A percentile compares a stretch with the other conserved stretches of the same genome.
These are phyloP conservation scores for Pichia ethanolica DNA, from an alignment of 805 yeast species.

Conservation along the genomic window DNA sequence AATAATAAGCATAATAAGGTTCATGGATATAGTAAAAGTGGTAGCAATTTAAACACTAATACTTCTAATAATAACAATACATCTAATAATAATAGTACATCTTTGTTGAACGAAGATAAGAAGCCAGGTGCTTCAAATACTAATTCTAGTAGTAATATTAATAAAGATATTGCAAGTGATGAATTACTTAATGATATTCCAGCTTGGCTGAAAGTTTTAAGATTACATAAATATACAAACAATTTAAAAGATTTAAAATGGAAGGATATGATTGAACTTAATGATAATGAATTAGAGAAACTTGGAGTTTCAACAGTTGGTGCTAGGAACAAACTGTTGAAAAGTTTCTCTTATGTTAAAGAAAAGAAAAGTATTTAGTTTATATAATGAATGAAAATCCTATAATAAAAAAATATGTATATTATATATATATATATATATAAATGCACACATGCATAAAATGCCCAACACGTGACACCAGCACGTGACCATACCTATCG, in stretches of 20 bases:
- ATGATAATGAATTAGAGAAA: conserved; percentile 60
- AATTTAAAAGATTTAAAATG: conserved; percentile 69
- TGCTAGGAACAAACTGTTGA: conserved; percentile 86
- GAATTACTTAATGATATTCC: conserved; percentile 71
- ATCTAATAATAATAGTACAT: not conserved
- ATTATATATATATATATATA: too few species aligned
- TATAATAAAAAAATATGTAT: too few species aligned
- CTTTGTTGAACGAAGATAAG: not conserved
- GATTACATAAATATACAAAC: conserved; percentile 92
- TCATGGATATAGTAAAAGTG: not conserved
- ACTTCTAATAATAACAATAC: too few species aligned
- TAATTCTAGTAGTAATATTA: not conserved
- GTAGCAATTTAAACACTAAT: not conserved
- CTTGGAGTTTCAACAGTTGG: conserved; percentile 92
- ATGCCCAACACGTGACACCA: too few species aligned
- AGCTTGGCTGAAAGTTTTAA: conserved; percentile 80
- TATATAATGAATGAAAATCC: too few species aligned
- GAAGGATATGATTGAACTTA: conserved; percentile 66
- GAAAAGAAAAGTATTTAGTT: conserved; percentile 28
- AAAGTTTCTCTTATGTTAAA: conserved; percentile 81
- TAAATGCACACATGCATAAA: too few species aligned
- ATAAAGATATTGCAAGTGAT: conserved; percentile 39
- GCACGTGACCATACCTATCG: too few species aligned
- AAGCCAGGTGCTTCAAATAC: not conserved
- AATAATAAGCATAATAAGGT: not conserved